Conservation (phyloP, 805 yeast species). For the Metschnikowia kunwiensis region DNA sequence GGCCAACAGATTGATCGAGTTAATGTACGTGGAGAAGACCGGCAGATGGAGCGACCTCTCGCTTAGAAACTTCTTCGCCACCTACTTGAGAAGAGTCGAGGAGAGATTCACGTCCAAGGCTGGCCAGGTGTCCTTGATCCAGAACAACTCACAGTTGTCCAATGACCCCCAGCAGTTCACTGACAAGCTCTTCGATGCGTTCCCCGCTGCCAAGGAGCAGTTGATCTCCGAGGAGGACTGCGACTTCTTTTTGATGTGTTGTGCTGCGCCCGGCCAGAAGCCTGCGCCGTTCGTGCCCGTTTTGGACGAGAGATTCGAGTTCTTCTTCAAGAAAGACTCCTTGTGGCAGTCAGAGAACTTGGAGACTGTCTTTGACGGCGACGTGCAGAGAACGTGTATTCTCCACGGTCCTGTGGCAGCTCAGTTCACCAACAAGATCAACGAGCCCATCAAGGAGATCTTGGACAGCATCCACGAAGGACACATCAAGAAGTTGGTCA, state of each 20-base stretch:
- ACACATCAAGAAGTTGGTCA: constrained; percentile 67
- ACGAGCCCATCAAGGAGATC: constrained; percentile 91
- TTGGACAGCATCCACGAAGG: constrained; percentile 88
- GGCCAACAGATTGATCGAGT: constrained; percentile 79
- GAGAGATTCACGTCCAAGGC: constrained; percentile 77
- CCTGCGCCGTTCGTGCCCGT: constrained; percentile 98
- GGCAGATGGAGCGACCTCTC: constrained; percentile 84
- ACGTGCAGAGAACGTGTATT: constrained; percentile 98
- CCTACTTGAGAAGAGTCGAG: constrained; percentile 88
- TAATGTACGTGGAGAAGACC: constrained; percentile 78
- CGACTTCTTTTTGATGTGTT: constrained; percentile 83
- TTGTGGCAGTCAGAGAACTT: constrained; percentile 98
- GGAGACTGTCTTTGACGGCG: constrained; percentile 93
- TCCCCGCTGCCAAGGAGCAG: constrained; percentile 75
- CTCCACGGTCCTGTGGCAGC: constrained; percentile 99
- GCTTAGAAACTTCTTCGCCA: constrained; percentile 83
- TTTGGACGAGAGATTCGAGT: constrained; percentile 89
- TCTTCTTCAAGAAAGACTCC: constrained; percentile 97
- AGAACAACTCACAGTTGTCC: constrained; percentile 65
- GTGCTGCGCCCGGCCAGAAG: constrained; percentile 82
- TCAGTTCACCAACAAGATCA: constrained; percentile 76
- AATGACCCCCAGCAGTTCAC: constrained; percentile 58
- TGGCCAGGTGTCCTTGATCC: constrained; percentile 63
- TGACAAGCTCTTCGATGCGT: constrained; percentile 58
- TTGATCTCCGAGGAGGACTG: constrained; percentile 92